Conservation (phyloP, 2,329 filamentous ascomycete species). For the Fusarium longipes region DNA sequence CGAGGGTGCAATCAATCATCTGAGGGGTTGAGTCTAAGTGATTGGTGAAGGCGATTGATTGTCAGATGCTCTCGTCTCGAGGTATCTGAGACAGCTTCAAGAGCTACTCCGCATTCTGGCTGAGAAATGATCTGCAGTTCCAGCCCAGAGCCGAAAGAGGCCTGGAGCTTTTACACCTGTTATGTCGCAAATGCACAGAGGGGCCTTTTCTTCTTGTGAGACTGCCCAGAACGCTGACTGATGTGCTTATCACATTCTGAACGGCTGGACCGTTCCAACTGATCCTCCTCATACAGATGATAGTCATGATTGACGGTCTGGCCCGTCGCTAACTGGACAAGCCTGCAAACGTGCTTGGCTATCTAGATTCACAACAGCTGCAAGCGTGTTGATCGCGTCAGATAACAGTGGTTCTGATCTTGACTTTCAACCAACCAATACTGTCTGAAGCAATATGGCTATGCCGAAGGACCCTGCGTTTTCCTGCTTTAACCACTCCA, state of each 20-base stretch:
- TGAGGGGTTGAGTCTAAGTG: slow-evolving; percentile 10
- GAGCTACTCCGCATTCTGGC: slow-evolving; percentile 35
- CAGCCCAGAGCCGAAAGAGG: slow-evolving; percentile 5
- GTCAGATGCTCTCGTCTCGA: slow-evolving; percentile 22
- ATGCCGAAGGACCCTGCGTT: slow-evolving; percentile 24
- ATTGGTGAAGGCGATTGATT: slow-evolving; percentile 12
- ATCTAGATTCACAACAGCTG: slow-evolving; percentile 22
- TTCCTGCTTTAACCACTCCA: slow-evolving; percentile 31
- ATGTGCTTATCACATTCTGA: slow-evolving; percentile 22
- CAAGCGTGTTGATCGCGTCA: slow-evolving; percentile 26
- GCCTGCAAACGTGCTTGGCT: slow-evolving; percentile 10
- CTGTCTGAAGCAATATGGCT: neutral
- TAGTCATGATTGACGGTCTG: slow-evolving; percentile 26
- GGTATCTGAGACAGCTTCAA: slow-evolving; percentile 26
- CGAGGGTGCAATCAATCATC: slow-evolving; percentile 14
- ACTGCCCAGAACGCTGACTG: slow-evolving; percentile 24
- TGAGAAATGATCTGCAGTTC: slow-evolving; percentile 32
- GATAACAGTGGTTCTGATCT: slow-evolving; percentile 23
- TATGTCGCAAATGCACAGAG: slow-evolving; percentile 13
- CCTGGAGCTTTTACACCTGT: slow-evolving; percentile 15
- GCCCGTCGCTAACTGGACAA: slow-evolving; percentile 16
- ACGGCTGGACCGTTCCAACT: slow-evolving; percentile 2
- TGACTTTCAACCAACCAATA: slow-evolving; percentile 12
- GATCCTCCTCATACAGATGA: slow-evolving; percentile 13
- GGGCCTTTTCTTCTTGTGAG: slow-evolving; percentile 8